Conservation (phyloP, 306 rosid genomes). For the Dryas drummondii region DNA sequence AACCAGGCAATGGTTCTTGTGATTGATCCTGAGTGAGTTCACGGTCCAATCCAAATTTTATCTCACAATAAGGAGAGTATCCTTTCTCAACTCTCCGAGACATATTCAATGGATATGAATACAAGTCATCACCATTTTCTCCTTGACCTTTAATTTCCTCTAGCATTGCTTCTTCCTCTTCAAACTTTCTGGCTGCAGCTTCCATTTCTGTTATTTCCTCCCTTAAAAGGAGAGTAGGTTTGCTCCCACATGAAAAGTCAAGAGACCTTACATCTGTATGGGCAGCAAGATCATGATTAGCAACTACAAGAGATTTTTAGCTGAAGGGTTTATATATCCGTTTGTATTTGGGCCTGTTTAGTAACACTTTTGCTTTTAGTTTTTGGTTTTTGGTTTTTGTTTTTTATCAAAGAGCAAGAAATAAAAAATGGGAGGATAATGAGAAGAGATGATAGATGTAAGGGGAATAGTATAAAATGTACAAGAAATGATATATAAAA, state of each 20-base stretch:
- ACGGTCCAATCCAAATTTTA: conserved; percentile 47
- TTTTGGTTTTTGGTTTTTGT: too few species aligned
- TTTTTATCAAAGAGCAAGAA: too few species aligned
- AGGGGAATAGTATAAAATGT: too few species aligned
- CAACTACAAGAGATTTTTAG: conserved; percentile 3
- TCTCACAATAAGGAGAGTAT: conserved; percentile 64
- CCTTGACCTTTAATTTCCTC: conserved; percentile 49
- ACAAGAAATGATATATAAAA: too few species aligned
- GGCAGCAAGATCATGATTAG: background rate
- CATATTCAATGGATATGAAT: conserved; percentile 55
- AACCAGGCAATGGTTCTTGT: conserved; percentile 36
- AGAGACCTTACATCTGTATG: conserved; percentile 63
- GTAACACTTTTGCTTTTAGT: too few species aligned
- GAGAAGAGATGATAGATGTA: too few species aligned
- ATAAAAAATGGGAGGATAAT: too few species aligned
- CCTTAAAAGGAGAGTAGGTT: conserved; percentile 55
- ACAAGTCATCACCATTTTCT: conserved; percentile 49
- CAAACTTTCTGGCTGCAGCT: conserved; percentile 79
- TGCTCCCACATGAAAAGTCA: conserved; percentile 66
- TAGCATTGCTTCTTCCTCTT: conserved; percentile 55
- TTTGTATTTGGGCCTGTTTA: background rate
- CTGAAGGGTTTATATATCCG: background rate
- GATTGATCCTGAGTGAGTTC: conserved; percentile 39
- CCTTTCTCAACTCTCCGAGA: conserved; percentile 64
- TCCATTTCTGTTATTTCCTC: conserved; percentile 80